phyloP scores from a whole-genome alignment of 1,139 yeast species.

The Saccharomyces hybrid region DNA sequence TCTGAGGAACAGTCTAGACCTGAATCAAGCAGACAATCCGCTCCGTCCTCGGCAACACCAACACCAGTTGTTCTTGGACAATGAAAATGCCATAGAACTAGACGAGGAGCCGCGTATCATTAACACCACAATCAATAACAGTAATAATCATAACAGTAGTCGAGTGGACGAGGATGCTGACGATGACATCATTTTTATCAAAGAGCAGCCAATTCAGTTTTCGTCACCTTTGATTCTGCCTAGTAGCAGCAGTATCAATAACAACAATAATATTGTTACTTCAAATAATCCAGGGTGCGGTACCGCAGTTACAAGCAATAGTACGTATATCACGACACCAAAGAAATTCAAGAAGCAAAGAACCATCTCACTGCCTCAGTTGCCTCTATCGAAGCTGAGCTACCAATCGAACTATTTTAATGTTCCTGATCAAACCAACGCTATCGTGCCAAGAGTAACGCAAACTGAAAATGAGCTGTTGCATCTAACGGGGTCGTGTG shows the following conservation, averaged over 20 bases:
- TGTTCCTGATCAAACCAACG: background rate
- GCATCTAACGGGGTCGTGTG: constrained; percentile 28
- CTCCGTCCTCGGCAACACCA: constrained; percentile 1
- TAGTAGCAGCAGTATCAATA: constrained; percentile 8
- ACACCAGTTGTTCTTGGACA: constrained; percentile 9
- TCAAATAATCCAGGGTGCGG: constrained; percentile 6
- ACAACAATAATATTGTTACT: constrained; percentile 1
- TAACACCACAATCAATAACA: background rate
- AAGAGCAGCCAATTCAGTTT: constrained; percentile 20
- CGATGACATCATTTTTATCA: constrained; percentile 20
- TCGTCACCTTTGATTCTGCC: constrained; percentile 1
- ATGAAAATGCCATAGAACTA: constrained; percentile 36
- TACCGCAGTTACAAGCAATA: constrained; percentile 9
- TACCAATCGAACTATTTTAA: constrained; percentile 12
- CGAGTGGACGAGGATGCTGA: constrained; percentile 14
- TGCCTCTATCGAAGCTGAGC: constrained; percentile 39
- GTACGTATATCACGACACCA: constrained; percentile 10
- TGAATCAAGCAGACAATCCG: constrained; percentile 3
- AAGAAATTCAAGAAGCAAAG: constrained; percentile 42
- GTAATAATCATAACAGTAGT: constrained; percentile 7
- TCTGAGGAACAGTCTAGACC: constrained; percentile 10
- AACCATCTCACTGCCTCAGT: constrained; percentile 65
- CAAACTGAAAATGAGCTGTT: constrained; percentile 30
- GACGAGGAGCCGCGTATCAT: constrained; percentile 37
- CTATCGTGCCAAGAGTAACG: constrained; percentile 5